Evolutionary conservation across 257 asterid species (phyloP).

Genomic region (Catharanthus roseus): DNA sequence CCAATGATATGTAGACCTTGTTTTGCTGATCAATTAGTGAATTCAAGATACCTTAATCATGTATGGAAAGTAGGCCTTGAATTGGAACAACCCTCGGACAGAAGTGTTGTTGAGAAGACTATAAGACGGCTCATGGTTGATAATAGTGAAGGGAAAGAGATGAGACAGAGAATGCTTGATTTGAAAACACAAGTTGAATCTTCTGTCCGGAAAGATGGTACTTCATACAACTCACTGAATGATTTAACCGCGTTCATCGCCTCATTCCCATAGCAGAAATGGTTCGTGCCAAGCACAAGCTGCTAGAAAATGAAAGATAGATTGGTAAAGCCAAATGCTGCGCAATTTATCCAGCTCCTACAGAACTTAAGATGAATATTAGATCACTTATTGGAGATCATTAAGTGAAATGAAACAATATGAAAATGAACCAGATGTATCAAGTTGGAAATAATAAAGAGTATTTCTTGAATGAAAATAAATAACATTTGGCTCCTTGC

Average conservation of each 20-base stretch:
- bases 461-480: no score
- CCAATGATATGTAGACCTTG: constrained; percentile 27
- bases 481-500: no score
- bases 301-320: no score
- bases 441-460: no score
- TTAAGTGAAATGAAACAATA: neutral
- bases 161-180: constrained; percentile 10
- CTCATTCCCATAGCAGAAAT: no score
- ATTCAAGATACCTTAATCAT: constrained; percentile 10
- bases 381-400: no score
- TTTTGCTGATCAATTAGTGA: constrained; percentile 15
- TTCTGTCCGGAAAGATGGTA: constrained; percentile 16
- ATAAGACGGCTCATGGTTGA: constrained; percentile 18
- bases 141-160: constrained; percentile 10
- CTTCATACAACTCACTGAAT: constrained; percentile 22
- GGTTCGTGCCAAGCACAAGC: no score
- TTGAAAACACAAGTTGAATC: constrained; percentile 6
- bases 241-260: constrained; percentile 18
- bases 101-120: neutral
- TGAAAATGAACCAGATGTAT: neutral
- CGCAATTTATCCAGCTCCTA: neutral
- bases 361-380: neutral
- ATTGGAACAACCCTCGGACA: constrained; percentile 8
- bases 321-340: no score
- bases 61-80: constrained; percentile 27